Evolutionary conservation across 495 filamentous ascomycete genomes (phyloP).

Genomic region (Daldinia concentrica): DNA sequence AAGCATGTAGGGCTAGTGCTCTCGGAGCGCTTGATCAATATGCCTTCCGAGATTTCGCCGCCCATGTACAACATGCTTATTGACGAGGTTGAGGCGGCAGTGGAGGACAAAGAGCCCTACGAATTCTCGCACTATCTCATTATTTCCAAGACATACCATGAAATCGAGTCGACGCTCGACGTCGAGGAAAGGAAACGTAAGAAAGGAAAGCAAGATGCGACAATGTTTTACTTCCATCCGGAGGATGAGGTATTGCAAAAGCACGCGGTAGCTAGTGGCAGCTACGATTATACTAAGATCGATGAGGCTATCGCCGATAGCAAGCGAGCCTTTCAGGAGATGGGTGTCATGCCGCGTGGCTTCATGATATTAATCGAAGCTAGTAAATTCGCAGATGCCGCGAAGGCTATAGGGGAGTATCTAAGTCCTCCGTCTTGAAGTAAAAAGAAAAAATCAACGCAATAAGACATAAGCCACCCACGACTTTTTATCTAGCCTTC

Average conservation of each 20-base stretch:
- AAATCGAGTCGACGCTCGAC: conserved; percentile 84
- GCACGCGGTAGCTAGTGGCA: conserved; percentile 70
- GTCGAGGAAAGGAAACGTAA: conserved; percentile 70
- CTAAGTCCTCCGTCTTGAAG: conserved; percentile 59
- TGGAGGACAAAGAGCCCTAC: conserved; percentile 92
- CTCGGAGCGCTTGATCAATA: conserved; percentile 92
- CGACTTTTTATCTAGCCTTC: conserved; percentile 7
- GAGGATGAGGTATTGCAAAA: conserved; percentile 92
- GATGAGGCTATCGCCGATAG: conserved; percentile 84
- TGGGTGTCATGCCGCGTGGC: conserved; percentile 85
- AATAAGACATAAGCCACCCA: conserved; percentile 20
- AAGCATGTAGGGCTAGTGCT: conserved; percentile 80
- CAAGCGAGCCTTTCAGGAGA: conserved; percentile 92
- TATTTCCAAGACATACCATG: conserved; percentile 86
- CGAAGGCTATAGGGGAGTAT: conserved; percentile 76
- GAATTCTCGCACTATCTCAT: conserved; percentile 93
- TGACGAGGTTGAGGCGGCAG: conserved; percentile 89
- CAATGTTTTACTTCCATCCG: conserved; percentile 88
- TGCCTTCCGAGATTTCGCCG: conserved; percentile 88
- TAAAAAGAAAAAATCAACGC: conserved; percentile 14
- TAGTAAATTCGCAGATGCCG: conserved; percentile 69
- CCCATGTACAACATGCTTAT: conserved; percentile 97
- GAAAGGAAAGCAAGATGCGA: conserved; percentile 72
- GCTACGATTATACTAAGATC: conserved; percentile 80
- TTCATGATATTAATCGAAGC: conserved; percentile 82